phyloP scores from a whole-genome alignment of 768 basidiomycete genomes.

The Trametes gibbosa region DNA sequence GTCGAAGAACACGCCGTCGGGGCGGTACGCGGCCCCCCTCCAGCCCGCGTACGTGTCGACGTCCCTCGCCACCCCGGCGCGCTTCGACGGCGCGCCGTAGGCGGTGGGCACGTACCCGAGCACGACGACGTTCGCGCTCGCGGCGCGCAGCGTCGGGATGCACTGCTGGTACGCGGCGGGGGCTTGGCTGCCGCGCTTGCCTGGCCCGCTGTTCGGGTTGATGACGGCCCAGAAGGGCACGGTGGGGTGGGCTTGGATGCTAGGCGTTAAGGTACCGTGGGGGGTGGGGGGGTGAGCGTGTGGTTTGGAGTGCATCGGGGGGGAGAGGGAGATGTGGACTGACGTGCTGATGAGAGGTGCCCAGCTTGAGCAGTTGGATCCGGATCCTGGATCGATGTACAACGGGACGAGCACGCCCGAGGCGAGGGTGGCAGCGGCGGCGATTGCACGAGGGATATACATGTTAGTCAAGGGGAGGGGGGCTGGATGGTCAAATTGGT shows the following conservation, averaged over 20 bases:
- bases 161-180: slow-evolving; percentile 33
- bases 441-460: neutral
- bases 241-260: slow-evolving; percentile 28
- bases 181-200: slow-evolving; percentile 28
- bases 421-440: slow-evolving; percentile 18
- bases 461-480: neutral
- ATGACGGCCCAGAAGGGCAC: slow-evolving; percentile 32
- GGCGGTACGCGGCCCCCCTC: slow-evolving; percentile 29
- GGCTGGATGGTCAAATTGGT: no score
- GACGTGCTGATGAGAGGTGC: slow-evolving; percentile 27
- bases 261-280: slow-evolving; percentile 11
- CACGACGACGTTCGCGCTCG: slow-evolving; percentile 33
- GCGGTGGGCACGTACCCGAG: slow-evolving; percentile 34
- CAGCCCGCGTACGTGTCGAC: slow-evolving; percentile 33
- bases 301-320: no score
- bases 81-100: neutral
- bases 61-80: slow-evolving; percentile 24
- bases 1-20: slow-evolving; percentile 38
- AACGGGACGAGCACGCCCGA: slow-evolving; percentile 33
- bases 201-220: slow-evolving; percentile 35
- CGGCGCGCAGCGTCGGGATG: slow-evolving; percentile 20
- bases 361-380: slow-evolving; percentile 27
- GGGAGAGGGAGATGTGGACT: neutral
- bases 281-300: neutral
- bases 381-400: slow-evolving; percentile 31